Base-by-base conservation (phyloP, 169 alveolate species). In the Eimeria zaria region DNA sequence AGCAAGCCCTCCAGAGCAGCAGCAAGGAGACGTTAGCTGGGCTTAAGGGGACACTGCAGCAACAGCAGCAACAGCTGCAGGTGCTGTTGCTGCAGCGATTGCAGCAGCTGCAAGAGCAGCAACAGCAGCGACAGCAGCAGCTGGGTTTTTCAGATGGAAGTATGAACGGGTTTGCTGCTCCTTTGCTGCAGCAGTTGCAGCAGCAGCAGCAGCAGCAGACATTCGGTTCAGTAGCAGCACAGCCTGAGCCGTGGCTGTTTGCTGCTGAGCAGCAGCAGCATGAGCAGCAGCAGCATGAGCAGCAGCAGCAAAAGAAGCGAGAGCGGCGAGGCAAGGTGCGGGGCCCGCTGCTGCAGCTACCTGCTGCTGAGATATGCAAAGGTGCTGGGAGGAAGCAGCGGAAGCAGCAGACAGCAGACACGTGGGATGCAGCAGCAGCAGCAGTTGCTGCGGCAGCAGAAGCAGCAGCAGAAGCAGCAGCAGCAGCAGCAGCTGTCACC, bases 401-500 rank as follows among this genome's bases (percentile, higher is more conserved):
- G 67, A 80, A 80, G 39, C 67, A 46, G 48, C 89, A 46, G 20
- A 18, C 48, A 4, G 58, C 44, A 0, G 67, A 80, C 33, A 41
- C 11, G 30, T 80, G 89, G 89, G 89, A 80, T 48, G 67, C 89
- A 48, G 89, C 89, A 80, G 89, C 60, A 8, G 89, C 89, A 24
- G 89, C 89, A 0, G 89, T 64, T 33, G 85, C 44, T 1, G 89
- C 89, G 0, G 89, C 89, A 48, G 89, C 89, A 44, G 89, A 80
- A 33, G 89, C 89, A 80, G 89, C 89, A 80, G 89, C 89, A 41
- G 89, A 80, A 44, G 89, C 89, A 80, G 89, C 89, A 44, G 89
- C 89, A 44, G 89, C 89, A 18, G 89, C 89, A 22, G 89, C 89
- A 46, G 89, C 89, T 18, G 67, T 80, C 39, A 27, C 39, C 9